A percentile compares a stretch with the other conserved stretches of the same genome.
Evolutionary conservation across 2,329 filamentous ascomycete species (phyloP).

Genomic region (Thelonectria discophora): DNA sequence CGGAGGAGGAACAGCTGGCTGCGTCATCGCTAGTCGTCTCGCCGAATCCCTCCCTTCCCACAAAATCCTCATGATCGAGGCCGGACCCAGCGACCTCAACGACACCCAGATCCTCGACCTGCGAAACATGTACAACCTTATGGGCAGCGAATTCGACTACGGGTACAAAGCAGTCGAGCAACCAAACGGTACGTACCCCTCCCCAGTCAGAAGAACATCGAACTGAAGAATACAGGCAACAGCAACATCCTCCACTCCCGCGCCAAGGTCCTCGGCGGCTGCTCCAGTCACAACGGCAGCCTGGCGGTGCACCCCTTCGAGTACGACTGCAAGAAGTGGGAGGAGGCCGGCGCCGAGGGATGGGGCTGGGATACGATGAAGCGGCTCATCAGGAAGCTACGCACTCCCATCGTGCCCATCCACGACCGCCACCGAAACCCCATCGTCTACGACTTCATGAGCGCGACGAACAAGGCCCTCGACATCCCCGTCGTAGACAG

Average conservation of each 20-base stretch:
- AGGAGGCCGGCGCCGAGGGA: slow-evolving; percentile 75
- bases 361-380: slow-evolving; percentile 83
- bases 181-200: background rate
- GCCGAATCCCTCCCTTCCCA: background rate
- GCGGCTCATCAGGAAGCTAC: slow-evolving; percentile 76
- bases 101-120: background rate
- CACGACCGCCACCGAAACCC: background rate
- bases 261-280: slow-evolving; percentile 85
- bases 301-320: slow-evolving; percentile 85
- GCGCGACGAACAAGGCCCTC: background rate
- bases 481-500: background rate
- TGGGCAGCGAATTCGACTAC: background rate
- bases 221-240: slow-evolving; percentile 63
- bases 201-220: background rate
- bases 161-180: background rate
- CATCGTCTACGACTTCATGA: background rate
- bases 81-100: background rate
- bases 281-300: slow-evolving; percentile 84
- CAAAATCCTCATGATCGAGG: background rate
- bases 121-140: background rate
- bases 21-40: background rate
- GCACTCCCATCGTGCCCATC: slow-evolving; percentile 39
- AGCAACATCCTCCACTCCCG: slow-evolving; percentile 84
- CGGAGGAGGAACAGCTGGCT: background rate
- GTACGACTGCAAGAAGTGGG: slow-evolving; percentile 81